phyloP scores from a whole-genome alignment of 331 rosid species.

The Malus hybrid region DNA sequence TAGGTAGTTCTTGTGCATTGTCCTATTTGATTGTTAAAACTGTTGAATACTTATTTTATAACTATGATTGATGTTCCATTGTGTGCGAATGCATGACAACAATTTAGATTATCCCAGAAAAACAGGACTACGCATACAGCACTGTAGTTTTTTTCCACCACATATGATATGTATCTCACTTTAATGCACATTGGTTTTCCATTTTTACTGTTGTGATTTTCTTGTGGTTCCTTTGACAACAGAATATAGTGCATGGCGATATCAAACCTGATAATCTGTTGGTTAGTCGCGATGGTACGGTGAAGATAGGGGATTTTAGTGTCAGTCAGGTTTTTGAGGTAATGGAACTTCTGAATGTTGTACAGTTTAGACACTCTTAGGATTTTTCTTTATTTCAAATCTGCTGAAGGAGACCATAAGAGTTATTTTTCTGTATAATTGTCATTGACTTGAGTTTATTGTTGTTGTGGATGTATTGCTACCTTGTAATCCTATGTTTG shows the following conservation, averaged over 20 bases:
- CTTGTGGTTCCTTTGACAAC: conserved; percentile 25
- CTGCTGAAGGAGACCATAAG: neutral
- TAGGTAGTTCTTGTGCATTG: neutral
- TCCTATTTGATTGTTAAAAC: neutral
- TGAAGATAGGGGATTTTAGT: conserved; percentile 84
- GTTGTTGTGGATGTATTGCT: neutral
- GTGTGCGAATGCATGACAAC: neutral
- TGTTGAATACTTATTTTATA: neutral
- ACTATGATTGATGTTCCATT: neutral
- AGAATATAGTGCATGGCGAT: conserved; percentile 94
- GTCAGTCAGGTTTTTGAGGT: conserved; percentile 95
- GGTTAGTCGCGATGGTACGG: conserved; percentile 62
- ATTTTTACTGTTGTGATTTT: conserved; percentile 11
- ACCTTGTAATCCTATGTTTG: neutral
- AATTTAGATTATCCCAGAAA: neutral
- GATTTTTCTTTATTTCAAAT: neutral
- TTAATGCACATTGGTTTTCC: neutral
- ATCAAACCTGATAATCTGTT: conserved; percentile 94
- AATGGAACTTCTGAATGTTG: conserved; percentile 6
- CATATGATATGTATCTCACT: neutral
- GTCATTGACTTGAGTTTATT: neutral
- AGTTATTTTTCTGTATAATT: neutral
- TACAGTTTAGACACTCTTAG: neutral
- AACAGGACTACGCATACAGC: neutral
- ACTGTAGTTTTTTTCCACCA: neutral